Evolutionary conservation across 192 early-diverging fungal species (phyloP).

Genomic region (Chytriomyces hyalinus): DNA sequence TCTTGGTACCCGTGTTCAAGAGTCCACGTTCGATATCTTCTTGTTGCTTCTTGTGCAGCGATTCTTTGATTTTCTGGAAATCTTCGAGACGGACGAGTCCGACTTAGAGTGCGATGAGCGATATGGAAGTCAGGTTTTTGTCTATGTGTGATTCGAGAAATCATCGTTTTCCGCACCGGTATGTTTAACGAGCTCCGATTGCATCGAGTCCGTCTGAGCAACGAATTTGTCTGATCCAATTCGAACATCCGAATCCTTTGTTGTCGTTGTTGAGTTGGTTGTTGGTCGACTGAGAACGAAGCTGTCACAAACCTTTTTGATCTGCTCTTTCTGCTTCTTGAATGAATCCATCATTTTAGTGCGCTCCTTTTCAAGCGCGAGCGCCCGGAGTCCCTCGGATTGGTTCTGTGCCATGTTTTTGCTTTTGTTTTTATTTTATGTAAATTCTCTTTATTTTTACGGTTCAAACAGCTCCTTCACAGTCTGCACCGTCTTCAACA

Average conservation of each 20-base stretch:
- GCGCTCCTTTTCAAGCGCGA: slow-evolving; percentile 72
- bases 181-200: slow-evolving; percentile 82
- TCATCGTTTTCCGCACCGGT: slow-evolving; percentile 45
- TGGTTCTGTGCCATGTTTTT: slow-evolving; percentile 4
- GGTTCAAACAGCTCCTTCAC: slow-evolving; percentile 17
- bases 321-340: slow-evolving; percentile 74
- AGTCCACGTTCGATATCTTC: slow-evolving; percentile 73
- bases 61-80: slow-evolving; percentile 82
- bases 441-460: not conserved
- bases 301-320: slow-evolving; percentile 56
- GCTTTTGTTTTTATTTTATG: not conserved
- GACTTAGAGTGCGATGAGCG: slow-evolving; percentile 39
- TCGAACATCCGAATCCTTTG: slow-evolving; percentile 69
- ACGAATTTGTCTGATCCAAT: slow-evolving; percentile 81
- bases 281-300: slow-evolving; percentile 1
- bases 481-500: slow-evolving; percentile 7
- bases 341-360: slow-evolving; percentile 72
- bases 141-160: no score
- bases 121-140: not conserved
- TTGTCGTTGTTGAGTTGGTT: not conserved
- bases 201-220: slow-evolving; percentile 73
- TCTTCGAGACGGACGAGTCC: slow-evolving; percentile 89
- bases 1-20: slow-evolving; percentile 24
- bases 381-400: slow-evolving; percentile 52
- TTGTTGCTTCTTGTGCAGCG: slow-evolving; percentile 67